Evolutionary conservation across 257 asterid species (phyloP).

Genomic region (Plantago elongata): DNA sequence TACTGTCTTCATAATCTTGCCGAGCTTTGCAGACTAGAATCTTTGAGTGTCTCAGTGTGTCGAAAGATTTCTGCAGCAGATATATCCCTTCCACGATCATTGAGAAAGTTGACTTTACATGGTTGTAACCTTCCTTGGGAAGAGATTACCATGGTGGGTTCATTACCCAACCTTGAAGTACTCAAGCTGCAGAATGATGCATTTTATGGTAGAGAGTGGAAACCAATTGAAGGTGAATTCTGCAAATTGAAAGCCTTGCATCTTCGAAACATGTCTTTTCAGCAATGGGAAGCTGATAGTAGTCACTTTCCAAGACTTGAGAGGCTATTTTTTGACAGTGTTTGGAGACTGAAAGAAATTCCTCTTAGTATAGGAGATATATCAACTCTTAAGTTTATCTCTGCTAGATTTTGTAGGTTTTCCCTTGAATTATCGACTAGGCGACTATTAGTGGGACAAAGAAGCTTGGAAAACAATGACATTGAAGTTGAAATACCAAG

Average conservation of each 20-base stretch:
- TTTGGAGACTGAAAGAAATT: slow-evolving; percentile 4
- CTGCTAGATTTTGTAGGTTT: neutral
- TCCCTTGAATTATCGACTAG: neutral
- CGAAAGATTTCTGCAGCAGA: neutral
- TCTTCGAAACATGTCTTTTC: neutral
- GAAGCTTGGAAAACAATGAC: neutral
- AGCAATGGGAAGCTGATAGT: slow-evolving; percentile 7
- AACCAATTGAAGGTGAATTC: neutral
- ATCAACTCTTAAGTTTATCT: neutral
- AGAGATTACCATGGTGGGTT: neutral
- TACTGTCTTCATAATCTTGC: neutral
- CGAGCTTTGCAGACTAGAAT: neutral
- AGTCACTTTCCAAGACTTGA: slow-evolving; percentile 4
- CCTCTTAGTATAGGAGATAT: slow-evolving; percentile 1
- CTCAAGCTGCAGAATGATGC: slow-evolving; percentile 3
- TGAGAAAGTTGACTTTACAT: neutral
- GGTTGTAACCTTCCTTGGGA: slow-evolving; percentile 2
- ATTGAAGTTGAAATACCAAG: neutral
- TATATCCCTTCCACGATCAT: neutral
- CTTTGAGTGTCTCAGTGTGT: neutral
- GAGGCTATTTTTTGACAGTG: neutral
- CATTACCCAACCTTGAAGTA: neutral
- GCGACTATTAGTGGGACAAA: neutral
- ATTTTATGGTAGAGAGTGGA: neutral
- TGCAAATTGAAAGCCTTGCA: neutral